Evolutionary conservation across 1,284 basidiomycete genomes (phyloP), one percentile per base, ranked within the genome.

Genomic region (Chalciporus sp.): DNA sequence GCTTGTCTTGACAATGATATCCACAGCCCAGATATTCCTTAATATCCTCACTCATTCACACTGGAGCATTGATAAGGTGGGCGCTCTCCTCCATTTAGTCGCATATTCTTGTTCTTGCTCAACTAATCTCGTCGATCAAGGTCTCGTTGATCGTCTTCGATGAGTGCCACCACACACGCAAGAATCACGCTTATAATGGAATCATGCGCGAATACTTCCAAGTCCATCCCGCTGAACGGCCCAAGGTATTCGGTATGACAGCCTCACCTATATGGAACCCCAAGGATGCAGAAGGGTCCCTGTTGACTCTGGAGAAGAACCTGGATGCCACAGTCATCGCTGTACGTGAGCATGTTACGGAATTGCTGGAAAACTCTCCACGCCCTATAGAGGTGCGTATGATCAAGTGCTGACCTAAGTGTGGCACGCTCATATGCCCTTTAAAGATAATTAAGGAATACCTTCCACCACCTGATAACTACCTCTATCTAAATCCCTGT

Each of bases 161-260:
- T 61, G 92, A 94, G 68, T 91, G 88, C 56, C 88, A 91, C 62
- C 87, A 90, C 67, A 78, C 88, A 2, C 77, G 84, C 50, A 90
- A 90, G 68, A 88, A 88, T 52, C 88, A 93, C 62, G 86, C 90
- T 0, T 92, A 91, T 61, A 90, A 89, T 59, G 80, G 80, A 19
- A 90, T 94, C 54, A 86, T 94, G 84, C 80, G 81, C 19, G 86
- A 90, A 70, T 93, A 92, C 68, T 81, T 82, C 58, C 78, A 83
- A 49, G 73, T 77, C 43, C 71, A 79, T 35, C 56, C 63, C 1
- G 43, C 71, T 3, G 63, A 73, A 11, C 78, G 88, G 17, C 92
- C 92, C 2, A 92, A 88, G 65, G 77, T 94, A n/a, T 90, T 94
- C 60, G 92, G 92, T 5, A 88, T 94, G 84, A 94, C 92, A 0